Evolutionary conservation across 768 basidiomycete species (phyloP), one percentile per base, ranked within the genome.

Genomic region (Boletus sp.): DNA sequence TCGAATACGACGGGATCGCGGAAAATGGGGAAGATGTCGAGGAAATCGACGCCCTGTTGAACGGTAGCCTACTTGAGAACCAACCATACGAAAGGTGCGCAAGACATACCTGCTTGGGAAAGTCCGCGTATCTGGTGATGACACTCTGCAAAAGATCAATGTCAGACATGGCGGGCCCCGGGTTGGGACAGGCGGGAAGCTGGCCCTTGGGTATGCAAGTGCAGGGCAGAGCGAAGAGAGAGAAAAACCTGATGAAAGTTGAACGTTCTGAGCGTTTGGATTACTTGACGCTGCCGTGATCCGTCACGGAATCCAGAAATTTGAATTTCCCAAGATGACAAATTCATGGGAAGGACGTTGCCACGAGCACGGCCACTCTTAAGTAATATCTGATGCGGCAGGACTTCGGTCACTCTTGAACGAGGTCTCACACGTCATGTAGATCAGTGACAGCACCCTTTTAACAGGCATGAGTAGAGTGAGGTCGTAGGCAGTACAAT

Each of bases 11-110:
- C 62, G 11, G 96, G 97, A 66, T 92, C 78, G 15, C 88, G 83
- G 17, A 99, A 80, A 68, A 98, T 79, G 11, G 97, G 97, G 72
- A 98, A 94, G 63, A 98, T 90, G 72, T 99, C 97, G 52, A 95
- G 76, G 73, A 99, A 99, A 45, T 79, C 79, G 67, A 99, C 83
- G 13, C 96, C 96, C 91, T 95, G 46, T 32, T 14, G 42, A 27
- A 17, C 27, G 34, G 14, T 35, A 32, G 23, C 19, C 33, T 34
- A 1, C 0, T 30, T 51, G 30, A 43, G 51, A 35, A 43, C 25
- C 8, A 3, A 43, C 14, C 14, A 29, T 4, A 40, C 7, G 19
- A 11, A n/a, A 21, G 11, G 25, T 33, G 43, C 10, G 45, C 35
- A 40, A 43, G 29, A 60, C 72, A 45, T 63, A 92, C 94, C 82